phyloP scores from a whole-genome alignment of 2,329 filamentous ascomycete species.

The Alternaria incomplexa region DNA sequence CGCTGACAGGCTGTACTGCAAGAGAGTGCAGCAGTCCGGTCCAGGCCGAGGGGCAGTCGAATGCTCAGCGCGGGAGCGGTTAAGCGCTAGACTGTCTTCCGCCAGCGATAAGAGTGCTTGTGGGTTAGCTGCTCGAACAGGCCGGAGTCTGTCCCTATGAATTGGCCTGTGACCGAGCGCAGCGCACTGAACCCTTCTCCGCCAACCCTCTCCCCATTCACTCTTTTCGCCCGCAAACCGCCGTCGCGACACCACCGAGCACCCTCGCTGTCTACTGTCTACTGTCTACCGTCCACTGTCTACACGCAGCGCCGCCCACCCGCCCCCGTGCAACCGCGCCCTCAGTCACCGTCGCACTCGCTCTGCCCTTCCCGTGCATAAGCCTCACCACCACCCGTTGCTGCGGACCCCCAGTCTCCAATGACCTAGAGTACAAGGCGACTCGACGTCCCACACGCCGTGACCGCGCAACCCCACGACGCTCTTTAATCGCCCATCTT shows the following conservation, averaged over 20 bases:
- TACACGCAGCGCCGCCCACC: constrained; percentile 23
- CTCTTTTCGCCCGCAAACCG: constrained; percentile 10
- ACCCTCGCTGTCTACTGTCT: too few relatives aligned
- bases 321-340: constrained; percentile 33
- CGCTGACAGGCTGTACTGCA: neutral
- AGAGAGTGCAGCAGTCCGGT: constrained; percentile 8
- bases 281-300: neutral
- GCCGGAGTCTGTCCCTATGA: constrained; percentile 11
- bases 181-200: constrained; percentile 12
- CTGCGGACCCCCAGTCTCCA: constrained; percentile 41
- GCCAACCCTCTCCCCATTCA: constrained; percentile 7
- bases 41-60: constrained; percentile 9
- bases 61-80: constrained; percentile 17
- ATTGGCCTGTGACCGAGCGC: constrained; percentile 14
- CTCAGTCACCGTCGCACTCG: constrained; percentile 36
- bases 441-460: constrained; percentile 33
- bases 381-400: constrained; percentile 39
- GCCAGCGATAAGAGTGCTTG: constrained; percentile 32
- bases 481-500: constrained; percentile 29
- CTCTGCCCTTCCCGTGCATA: constrained; percentile 22
- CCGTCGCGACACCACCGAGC: too few relatives aligned
- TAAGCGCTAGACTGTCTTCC: constrained; percentile 21
- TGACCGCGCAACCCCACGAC: constrained; percentile 29
- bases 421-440: constrained; percentile 41
- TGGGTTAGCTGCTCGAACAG: constrained; percentile 22